Base-by-base conservation (phyloP, 2,329 filamentous ascomycete species). In the Fusarium subglutinans region DNA sequence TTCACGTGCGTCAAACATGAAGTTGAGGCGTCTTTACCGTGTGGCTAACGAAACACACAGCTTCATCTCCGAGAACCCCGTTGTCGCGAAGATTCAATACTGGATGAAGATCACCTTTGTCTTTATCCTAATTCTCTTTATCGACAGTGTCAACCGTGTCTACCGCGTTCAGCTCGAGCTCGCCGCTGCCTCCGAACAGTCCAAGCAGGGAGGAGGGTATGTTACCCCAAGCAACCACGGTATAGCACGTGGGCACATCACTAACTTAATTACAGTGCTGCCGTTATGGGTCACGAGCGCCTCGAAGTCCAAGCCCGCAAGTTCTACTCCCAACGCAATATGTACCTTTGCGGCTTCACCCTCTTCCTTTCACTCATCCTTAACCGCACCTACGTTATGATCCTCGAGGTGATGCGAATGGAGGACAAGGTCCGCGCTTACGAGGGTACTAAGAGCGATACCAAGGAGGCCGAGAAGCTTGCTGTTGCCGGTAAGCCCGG, bases 261-360 rank as follows among this genome's bases (percentile, higher is more conserved):
- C 78, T 80, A 74, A 80, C 66, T 45, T 30, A 45, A 65, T 41
- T 61, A 63, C 76, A 86, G 84, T 65, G 84, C 93, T 81, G 90
- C 91, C 58, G 91, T 95, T 69, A 91, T 98, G 79, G 96, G 96
- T 74, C 92, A 94, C 81, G 96, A 98, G 83, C 96, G 96, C 75
- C 95, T 97, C 90, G 96, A 99, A 86, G 96, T 98, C 59, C 96
- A 99, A 85, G 96, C 96, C 76, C 95, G 96, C 89, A 99, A 99
- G 87, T 99, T 99, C 89, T 99, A 99, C 90, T 98, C 95, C 72
- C 96, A 99, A 88, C 95, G 96, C 84, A 99, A 99, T 91, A 99
- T 99, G 96, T 99, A 99, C 87, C 95, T 99, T 72, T 98, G 96
- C 85, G 96, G 96, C 79, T 99, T 99, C 89, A 99, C 96, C 10